Evolutionary conservation across 1,139 yeast genomes (phyloP).

Genomic region (Geotrichum reessii): DNA sequence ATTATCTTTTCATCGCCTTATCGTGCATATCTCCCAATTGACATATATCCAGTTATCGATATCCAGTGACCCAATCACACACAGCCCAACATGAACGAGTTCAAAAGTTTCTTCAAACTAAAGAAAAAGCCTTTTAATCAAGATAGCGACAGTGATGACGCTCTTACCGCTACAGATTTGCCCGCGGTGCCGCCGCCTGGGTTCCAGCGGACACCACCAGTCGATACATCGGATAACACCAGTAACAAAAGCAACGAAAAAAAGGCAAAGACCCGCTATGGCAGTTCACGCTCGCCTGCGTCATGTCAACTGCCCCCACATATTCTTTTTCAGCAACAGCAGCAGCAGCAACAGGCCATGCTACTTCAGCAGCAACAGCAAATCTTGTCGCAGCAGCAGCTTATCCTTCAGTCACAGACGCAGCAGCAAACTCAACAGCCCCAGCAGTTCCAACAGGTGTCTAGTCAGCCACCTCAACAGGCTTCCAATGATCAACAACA

Average conservation of each 20-base stretch:
- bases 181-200: slow-evolving; percentile 9
- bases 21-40: neutral
- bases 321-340: slow-evolving; percentile 8
- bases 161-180: slow-evolving; percentile 1
- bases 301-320: neutral
- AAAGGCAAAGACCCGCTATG: neutral
- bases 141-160: neutral
- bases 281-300: slow-evolving; percentile 5
- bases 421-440: neutral
- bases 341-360: slow-evolving; percentile 10
- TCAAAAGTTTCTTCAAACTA: slow-evolving; percentile 1
- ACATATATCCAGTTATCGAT: too few species aligned
- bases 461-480: slow-evolving; percentile 14
- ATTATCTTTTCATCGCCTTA: neutral
- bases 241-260: neutral
- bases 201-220: neutral
- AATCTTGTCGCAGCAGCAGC: slow-evolving; percentile 14
- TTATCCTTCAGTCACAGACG: slow-evolving; percentile 16
- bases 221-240: neutral
- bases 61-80: neutral
- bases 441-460: slow-evolving; percentile 18
- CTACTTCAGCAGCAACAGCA: slow-evolving; percentile 19
- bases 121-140: neutral
- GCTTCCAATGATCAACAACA: too few species aligned
- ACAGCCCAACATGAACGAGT: neutral